Conservation (phyloP, 106 monocot species). For the Dioscorea zingiberensis region DNA sequence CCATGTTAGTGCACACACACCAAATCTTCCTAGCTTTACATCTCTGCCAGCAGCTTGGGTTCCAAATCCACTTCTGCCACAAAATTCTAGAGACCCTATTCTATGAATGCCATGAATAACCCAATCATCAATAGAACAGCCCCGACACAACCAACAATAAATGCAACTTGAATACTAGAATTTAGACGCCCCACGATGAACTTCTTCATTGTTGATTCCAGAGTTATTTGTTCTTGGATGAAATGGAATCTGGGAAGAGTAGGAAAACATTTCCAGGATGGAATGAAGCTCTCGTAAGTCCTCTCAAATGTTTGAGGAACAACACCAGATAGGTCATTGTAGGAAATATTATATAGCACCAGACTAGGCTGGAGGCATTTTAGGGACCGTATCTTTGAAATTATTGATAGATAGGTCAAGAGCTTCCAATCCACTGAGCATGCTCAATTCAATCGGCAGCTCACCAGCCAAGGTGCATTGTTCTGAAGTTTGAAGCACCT, state of each 20-base stretch:
- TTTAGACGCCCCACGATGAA: conserved; percentile 28
- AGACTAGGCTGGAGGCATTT: conserved; percentile 45
- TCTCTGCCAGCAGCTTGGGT: conserved; percentile 38
- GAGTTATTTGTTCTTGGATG: conserved; percentile 22
- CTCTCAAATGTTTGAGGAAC: conserved; percentile 52
- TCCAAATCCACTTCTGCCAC: conserved; percentile 44
- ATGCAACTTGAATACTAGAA: conserved; percentile 39
- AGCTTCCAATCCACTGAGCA: conserved; percentile 45
- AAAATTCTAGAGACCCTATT: conserved; percentile 60
- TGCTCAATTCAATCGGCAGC: conserved; percentile 62
- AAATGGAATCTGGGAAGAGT: conserved; percentile 19
- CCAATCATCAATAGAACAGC: conserved; percentile 54
- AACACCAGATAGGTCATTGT: conserved; percentile 71
- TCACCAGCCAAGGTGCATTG: conserved; percentile 69
- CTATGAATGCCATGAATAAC: conserved; percentile 44
- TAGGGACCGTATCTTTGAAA: conserved; percentile 64
- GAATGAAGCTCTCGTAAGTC: conserved; percentile 65
- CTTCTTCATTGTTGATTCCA: conserved; percentile 2
- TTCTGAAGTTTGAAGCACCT: conserved; percentile 37
- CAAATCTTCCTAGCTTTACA: conserved; percentile 45
- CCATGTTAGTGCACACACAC: conserved; percentile 26
- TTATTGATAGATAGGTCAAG: conserved; percentile 75
- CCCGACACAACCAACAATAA: conserved; percentile 73
- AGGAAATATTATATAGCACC: conserved; percentile 55
- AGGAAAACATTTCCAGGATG: conserved; percentile 67